Base-by-base conservation (phyloP, 169 alveolate species). In the Blepharisma undulans region DNA sequence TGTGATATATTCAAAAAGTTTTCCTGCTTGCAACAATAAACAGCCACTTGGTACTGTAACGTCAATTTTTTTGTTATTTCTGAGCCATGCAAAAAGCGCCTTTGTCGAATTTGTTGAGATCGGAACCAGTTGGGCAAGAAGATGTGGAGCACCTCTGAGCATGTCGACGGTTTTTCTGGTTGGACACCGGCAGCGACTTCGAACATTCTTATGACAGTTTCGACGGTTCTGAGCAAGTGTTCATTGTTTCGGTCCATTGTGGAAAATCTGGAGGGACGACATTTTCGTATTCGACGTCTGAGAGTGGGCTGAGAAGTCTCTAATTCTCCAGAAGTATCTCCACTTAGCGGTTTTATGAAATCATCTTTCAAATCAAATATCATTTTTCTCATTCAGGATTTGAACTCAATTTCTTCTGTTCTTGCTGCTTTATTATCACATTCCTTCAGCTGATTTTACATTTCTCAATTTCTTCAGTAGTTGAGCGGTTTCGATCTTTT, bases 71-170 rank as follows among this genome's bases (percentile, higher is more conserved):
- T 92, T 91, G 77, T 94, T 93, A 80, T 94, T 94, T 76, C 96
- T 77, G n/a, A 94, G 93, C 98, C 98, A 96, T 16, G 94, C 86
- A 81, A 29, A 94, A 14, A 96, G 92, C 4, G 2, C 98, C 98
- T 25, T 29, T 88, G 12, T 92, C 96, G 84, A 92, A 90, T 80
- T 92, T 96, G 14, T 87, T 82, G 4, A 96, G 78, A 86, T 96
- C 98, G 29, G 98, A 94, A 25, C 96, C 98, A 30, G 98, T 96
- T n/a, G 98, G 30, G 98, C 97, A 19, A 96, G 92, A 14, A 96
- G 90, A 87, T 96, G 98, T 32, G 94, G 94, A 29, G 97, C 98
- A 29, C 95, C 93, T 74, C 92, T 85, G 96, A 96, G 93, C 89
- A 86, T 91, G 36, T 90, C 90, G 18, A 96, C 89, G 86, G 94